Evolutionary conservation across 164 flowering plant species (phyloP).

Genomic region (Tetrastigma voinierianum): DNA sequence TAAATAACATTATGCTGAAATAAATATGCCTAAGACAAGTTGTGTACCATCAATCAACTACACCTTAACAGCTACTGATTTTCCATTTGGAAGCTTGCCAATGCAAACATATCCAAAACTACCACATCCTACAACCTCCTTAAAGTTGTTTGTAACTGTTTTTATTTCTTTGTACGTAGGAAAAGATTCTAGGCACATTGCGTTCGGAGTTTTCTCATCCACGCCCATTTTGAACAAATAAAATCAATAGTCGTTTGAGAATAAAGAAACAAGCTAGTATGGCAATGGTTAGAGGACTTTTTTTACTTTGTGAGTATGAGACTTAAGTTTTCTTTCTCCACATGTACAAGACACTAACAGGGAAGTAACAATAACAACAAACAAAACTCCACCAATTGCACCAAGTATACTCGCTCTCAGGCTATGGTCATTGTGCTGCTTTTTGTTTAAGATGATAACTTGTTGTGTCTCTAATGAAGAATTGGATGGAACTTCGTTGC

Average conservation of each 20-base stretch:
- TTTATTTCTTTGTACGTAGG: slow-evolving; percentile 79
- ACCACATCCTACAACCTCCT: slow-evolving; percentile 75
- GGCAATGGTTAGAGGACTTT: not conserved
- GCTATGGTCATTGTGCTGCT: slow-evolving; percentile 32
- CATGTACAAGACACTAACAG: slow-evolving; percentile 32
- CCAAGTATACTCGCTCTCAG: slow-evolving; percentile 44
- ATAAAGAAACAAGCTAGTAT: not conserved
- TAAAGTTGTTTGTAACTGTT: slow-evolving; percentile 75
- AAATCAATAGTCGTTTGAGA: slow-evolving; percentile 1
- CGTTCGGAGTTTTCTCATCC: slow-evolving; percentile 57
- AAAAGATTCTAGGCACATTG: slow-evolving; percentile 53
- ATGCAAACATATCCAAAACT: slow-evolving; percentile 85
- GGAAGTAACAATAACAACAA: slow-evolving; percentile 33
- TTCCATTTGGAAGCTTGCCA: slow-evolving; percentile 78
- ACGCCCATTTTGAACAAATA: slow-evolving; percentile 19
- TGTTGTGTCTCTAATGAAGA: slow-evolving; percentile 66
- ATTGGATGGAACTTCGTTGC: slow-evolving; percentile 39
- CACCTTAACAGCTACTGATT: slow-evolving; percentile 80
- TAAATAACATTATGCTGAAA: no score
- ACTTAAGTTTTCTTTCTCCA: slow-evolving; percentile 35
- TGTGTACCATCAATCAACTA: slow-evolving; percentile 66
- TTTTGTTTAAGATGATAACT: slow-evolving; percentile 47
- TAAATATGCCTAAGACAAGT: no score
- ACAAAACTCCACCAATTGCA: slow-evolving; percentile 38
- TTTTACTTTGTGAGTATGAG: slow-evolving; percentile 39